Evolutionary conservation across 306 rosid genomes (phyloP), one percentile per base, ranked within the genome.

Genomic region (Casuarina equisetifolia): DNA sequence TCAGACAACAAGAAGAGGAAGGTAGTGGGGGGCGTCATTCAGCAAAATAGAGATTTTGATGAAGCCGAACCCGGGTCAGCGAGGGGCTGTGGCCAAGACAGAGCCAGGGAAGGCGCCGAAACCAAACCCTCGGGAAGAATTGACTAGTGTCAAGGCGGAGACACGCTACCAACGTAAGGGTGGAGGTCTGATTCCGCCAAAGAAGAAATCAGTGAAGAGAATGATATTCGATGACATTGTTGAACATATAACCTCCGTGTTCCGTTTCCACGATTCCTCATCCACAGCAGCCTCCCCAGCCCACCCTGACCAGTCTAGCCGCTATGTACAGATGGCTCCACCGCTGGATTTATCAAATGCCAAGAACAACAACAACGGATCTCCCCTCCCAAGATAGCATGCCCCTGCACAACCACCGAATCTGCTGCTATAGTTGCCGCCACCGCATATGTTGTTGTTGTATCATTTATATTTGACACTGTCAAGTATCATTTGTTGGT

Each of bases 131-230:
- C 4, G 32, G 20, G 9, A n/a, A 48, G 70, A 6, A 16, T 42
- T 39, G 10, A 39, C 13, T 6, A 13, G 19, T 13, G 46, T 51
- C 76, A 6, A 4, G 49, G 20, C 57, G 1, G 44, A 16, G 4
- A 20, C 13, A 0, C 6, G 12, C 52, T 43, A 40, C 57, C 35
- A 17, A 67, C 38, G 12, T 1, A 75, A 62, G 72, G 3, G 6
- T 40, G 78, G 72, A 16, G 32, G 61, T 36, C 38, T 46, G 9
- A 8, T 62, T 48, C 78, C 78, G 32, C 35, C 38, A 4, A 75
- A 44, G 78, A 46, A 44, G 46, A 62, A 15, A 72, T 16, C 12
- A 8, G 50, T 75, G 49, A 62, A 75, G 59, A 62, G 46, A 64
- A 75, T 61, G 70, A 38, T 36, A 12, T 45, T 59, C 25, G 19